A percentile compares a stretch with the other conserved stretches of the same genome.
phyloP scores from a whole-genome alignment of 2,329 filamentous ascomycete species.

The Colletotrichum theobromicola region DNA sequence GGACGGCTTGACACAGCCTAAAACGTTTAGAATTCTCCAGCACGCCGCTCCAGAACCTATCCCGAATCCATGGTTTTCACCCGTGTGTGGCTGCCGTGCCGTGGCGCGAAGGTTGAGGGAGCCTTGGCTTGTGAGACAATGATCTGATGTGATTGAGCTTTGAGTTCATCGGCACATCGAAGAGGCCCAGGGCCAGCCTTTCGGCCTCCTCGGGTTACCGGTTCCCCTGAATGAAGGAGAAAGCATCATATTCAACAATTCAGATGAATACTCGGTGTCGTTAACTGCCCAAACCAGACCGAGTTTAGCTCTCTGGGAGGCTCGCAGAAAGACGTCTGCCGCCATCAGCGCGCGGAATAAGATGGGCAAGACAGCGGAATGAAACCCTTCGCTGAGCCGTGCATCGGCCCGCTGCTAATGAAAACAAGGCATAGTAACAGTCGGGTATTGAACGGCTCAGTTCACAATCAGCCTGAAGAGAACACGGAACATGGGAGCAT shows the following conservation, averaged over 20 bases:
- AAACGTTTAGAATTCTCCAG: background rate
- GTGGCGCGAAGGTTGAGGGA: background rate
- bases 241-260: background rate
- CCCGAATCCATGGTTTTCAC: background rate
- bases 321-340: background rate
- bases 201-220: background rate
- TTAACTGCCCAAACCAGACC: background rate
- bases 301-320: background rate
- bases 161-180: background rate
- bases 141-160: background rate
- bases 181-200: background rate
- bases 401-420: background rate
- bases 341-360: background rate
- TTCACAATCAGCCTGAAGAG: background rate
- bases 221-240: background rate
- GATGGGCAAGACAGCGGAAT: background rate
- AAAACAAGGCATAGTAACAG: background rate
- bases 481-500: background rate
- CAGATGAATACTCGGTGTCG: background rate
- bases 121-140: background rate
- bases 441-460: background rate
- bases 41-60: background rate
- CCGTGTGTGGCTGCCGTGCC: background rate
- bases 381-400: background rate
- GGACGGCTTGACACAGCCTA: background rate